Evolutionary conservation across 2,329 filamentous ascomycete species (phyloP).

Genomic region (Paecilomyces niveus): DNA sequence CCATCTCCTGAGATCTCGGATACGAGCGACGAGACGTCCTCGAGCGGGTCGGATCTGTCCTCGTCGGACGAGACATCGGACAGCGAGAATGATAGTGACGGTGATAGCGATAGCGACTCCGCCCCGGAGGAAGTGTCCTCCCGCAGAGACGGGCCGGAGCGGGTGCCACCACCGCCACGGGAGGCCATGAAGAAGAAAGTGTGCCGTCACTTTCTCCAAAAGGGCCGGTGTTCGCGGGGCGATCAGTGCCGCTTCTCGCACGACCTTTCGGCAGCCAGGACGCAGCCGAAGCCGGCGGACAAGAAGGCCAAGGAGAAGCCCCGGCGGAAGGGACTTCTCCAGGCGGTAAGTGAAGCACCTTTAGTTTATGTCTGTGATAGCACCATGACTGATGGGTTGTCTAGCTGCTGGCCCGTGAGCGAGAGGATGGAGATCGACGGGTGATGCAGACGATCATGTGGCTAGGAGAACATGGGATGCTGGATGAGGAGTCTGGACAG

Average conservation of each 20-base stretch:
- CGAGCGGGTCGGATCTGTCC: slow-evolving; percentile 25
- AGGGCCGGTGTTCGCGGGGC: slow-evolving; percentile 36
- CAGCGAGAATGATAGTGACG: slow-evolving; percentile 11
- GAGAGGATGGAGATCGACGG: slow-evolving; percentile 34
- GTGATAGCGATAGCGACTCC: slow-evolving; percentile 20
- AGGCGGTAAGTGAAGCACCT: slow-evolving; percentile 38
- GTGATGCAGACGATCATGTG: slow-evolving; percentile 36
- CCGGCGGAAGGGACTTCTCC: slow-evolving; percentile 34
- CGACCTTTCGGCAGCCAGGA: slow-evolving; percentile 23
- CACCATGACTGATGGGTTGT: neutral
- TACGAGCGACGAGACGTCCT: slow-evolving; percentile 32
- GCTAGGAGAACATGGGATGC: slow-evolving; percentile 35
- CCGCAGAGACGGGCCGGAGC: slow-evolving; percentile 33
- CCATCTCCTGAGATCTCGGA: slow-evolving; percentile 13
- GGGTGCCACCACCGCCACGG: slow-evolving; percentile 31
- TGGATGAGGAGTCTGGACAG: slow-evolving; percentile 17
- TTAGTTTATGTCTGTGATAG: too few species aligned
- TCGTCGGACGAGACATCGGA: slow-evolving; percentile 12
- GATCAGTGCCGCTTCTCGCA: slow-evolving; percentile 37
- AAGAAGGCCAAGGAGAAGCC: slow-evolving; percentile 15
- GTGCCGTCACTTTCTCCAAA: slow-evolving; percentile 36
- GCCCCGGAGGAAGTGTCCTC: slow-evolving; percentile 37
- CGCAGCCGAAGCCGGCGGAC: slow-evolving; percentile 20
- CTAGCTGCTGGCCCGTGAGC: slow-evolving; percentile 36
- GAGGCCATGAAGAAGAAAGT: slow-evolving; percentile 22